Conservation (phyloP, 73 alveolate genomes). For the Uronychia binucleata region DNA sequence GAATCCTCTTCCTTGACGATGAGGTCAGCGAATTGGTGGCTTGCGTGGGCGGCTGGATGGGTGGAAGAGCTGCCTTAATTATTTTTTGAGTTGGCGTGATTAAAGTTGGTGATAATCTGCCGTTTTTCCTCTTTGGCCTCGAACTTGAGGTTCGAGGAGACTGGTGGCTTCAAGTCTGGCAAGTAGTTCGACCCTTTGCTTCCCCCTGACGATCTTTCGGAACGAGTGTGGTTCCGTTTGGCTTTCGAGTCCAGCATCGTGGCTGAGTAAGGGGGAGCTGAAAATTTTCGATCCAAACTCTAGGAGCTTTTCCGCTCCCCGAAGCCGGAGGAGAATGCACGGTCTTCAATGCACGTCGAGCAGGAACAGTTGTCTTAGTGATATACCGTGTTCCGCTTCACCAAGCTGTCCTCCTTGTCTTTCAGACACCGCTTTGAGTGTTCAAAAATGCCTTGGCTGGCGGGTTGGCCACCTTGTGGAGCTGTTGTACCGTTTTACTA, state of each 20-base stretch:
- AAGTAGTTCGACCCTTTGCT: neutral
- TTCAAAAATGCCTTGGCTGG: neutral
- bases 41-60: neutral
- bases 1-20: neutral
- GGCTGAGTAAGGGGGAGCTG: neutral
- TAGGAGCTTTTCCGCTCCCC: neutral
- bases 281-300: neutral
- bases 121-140: neutral
- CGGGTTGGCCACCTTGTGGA: neutral
- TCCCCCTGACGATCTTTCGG: neutral
- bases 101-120: neutral
- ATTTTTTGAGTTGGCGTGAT: neutral
- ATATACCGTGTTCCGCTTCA: too few species aligned
- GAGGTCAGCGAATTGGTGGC: too few species aligned
- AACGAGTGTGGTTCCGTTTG: neutral
- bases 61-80: neutral
- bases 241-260: neutral
- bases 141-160: neutral
- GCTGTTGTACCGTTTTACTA: neutral
- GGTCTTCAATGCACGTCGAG: neutral
- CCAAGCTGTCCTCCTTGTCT: neutral
- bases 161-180: neutral
- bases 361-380: neutral
- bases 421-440: neutral
- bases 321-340: neutral